phyloP scores from a whole-genome alignment of 1,139 yeast species.

The Kurtzmaniella natalensis region DNA sequence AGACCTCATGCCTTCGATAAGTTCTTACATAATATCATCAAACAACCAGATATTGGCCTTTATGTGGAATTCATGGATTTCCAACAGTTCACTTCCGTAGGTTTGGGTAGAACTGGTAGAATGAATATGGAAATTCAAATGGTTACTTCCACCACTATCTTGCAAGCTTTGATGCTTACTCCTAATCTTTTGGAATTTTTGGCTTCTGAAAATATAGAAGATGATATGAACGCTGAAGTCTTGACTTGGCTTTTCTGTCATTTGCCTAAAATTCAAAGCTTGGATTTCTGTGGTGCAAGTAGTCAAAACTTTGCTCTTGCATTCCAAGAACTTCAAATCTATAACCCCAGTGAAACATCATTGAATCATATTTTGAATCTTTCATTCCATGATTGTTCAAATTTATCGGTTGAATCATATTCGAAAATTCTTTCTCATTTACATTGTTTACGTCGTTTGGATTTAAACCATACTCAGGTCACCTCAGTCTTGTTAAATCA shows the following conservation, averaged over 20 bases:
- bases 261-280: slow-evolving; percentile 56
- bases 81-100: slow-evolving; percentile 84
- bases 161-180: slow-evolving; percentile 54
- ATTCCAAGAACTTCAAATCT: slow-evolving; percentile 40
- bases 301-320: slow-evolving; percentile 60
- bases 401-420: slow-evolving; percentile 56
- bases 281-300: slow-evolving; percentile 90
- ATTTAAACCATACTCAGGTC: slow-evolving; percentile 77
- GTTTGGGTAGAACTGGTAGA: slow-evolving; percentile 81
- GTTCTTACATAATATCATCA: slow-evolving; percentile 55
- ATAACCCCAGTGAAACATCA: slow-evolving; percentile 3
- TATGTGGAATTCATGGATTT: slow-evolving; percentile 79
- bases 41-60: slow-evolving; percentile 51
- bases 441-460: slow-evolving; percentile 61
- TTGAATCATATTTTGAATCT: slow-evolving; percentile 34
- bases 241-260: slow-evolving; percentile 58
- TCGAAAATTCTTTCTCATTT: slow-evolving; percentile 55
- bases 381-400: slow-evolving; percentile 87
- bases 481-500: slow-evolving; percentile 50
- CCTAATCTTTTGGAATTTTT: slow-evolving; percentile 74
- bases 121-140: slow-evolving; percentile 91
- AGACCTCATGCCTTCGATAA: slow-evolving; percentile 79
- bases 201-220: slow-evolving; percentile 83
- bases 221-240: slow-evolving; percentile 64
- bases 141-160: slow-evolving; percentile 74